Conservation (phyloP, 1,284 basidiomycete species). For the Cryptococcus sp. region DNA sequence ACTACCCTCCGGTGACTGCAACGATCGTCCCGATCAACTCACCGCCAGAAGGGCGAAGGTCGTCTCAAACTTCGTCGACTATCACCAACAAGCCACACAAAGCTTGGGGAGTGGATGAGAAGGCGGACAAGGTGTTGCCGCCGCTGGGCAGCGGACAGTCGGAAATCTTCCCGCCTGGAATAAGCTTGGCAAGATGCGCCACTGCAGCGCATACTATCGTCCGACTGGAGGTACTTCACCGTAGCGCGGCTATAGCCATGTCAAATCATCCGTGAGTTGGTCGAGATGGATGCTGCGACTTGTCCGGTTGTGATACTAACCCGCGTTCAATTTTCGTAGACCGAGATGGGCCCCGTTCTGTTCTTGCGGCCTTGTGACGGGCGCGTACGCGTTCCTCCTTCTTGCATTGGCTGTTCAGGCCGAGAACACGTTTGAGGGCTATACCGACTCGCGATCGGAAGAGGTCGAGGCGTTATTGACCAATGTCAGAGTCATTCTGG, state of each 20-base stretch:
- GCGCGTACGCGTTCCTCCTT: slow-evolving; percentile 52
- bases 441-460: slow-evolving; percentile 30
- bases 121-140: slow-evolving; percentile 26
- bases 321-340: slow-evolving; percentile 11
- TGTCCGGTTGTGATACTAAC: not conserved
- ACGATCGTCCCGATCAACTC: slow-evolving; percentile 15
- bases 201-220: slow-evolving; percentile 54
- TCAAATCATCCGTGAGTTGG: slow-evolving; percentile 46
- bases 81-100: slow-evolving; percentile 38
- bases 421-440: slow-evolving; percentile 36
- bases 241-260: slow-evolving; percentile 50
- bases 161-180: slow-evolving; percentile 52
- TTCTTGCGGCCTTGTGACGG: slow-evolving; percentile 52
- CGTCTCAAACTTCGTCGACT: slow-evolving; percentile 2
- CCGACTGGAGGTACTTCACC: slow-evolving; percentile 52
- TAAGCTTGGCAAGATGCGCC: slow-evolving; percentile 50
- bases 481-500: slow-evolving; percentile 53
- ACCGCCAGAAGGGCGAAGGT: slow-evolving; percentile 9
- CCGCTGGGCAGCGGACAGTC: slow-evolving; percentile 7
- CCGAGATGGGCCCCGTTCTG: slow-evolving; percentile 55
- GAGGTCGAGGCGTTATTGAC: slow-evolving; percentile 52
- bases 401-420: slow-evolving; percentile 53
- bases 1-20: slow-evolving; percentile 15
- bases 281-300: not conserved
- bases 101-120: slow-evolving; percentile 52